Percentiles rank a stretch among this genome's conserved stretches.
These are phyloP conservation scores for Hemileia vastatrix DNA, from an alignment of 1,284 basidiomycete genomes.

Conservation along the genomic window DNA sequence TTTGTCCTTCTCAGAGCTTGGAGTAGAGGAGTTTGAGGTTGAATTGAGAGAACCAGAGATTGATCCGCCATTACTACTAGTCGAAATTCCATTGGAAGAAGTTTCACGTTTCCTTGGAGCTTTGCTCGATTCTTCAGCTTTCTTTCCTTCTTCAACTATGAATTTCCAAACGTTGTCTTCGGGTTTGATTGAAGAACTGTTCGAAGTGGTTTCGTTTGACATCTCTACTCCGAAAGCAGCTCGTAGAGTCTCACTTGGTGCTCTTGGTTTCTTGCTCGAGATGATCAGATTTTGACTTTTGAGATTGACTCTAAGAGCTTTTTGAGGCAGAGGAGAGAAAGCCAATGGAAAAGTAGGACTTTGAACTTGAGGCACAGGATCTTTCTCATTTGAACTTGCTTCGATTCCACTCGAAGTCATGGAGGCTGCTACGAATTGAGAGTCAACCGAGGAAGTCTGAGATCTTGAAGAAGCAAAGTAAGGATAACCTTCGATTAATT, in stretches of 20 bases:
- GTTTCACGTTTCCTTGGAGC: not conserved
- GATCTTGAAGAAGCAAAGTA: too few relatives aligned
- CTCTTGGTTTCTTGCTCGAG: conserved; percentile 24
- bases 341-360: too few relatives aligned
- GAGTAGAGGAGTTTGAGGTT: not conserved
- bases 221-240: conserved; percentile 29
- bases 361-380: too few relatives aligned
- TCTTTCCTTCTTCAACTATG: not conserved
- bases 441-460: too few relatives aligned
- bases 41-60: not conserved
- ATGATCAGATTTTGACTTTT: conserved; percentile 29
- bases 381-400: too few relatives aligned
- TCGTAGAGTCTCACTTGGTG: conserved; percentile 25
- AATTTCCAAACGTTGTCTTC: not conserved
- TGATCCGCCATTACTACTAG: not conserved
- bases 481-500: too few relatives aligned
- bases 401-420: too few relatives aligned
- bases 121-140: not conserved
- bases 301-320: conserved; percentile 29
- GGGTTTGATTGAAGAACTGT: not conserved
- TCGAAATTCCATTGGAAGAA: not conserved
- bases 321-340: conserved; percentile 19
- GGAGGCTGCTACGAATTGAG: too few relatives aligned
- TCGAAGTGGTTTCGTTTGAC: conserved; percentile 2
- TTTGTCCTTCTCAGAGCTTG: not conserved